These are phyloP conservation scores for Cercospora citrullina DNA, from an alignment of 2,329 filamentous ascomycete species.

Conservation along the genomic window DNA sequence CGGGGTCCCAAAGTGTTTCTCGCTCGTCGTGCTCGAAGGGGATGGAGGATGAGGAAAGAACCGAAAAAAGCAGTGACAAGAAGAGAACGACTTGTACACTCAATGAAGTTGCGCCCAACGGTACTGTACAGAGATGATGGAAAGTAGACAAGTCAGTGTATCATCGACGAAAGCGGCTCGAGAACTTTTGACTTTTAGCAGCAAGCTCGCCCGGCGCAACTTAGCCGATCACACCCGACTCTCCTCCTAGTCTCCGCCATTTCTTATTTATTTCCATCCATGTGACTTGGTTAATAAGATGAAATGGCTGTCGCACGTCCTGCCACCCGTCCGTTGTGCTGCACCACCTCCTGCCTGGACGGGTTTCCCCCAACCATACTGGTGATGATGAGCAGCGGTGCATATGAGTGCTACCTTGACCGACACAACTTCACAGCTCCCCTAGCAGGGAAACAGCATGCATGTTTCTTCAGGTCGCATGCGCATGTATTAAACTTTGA, in stretches of 20 bases:
- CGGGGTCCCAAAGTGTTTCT: neutral
- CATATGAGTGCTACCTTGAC: neutral
- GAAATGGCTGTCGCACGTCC: neutral
- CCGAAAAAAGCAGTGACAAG: neutral
- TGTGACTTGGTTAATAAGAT: slow-evolving; percentile 2
- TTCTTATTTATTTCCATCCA: neutral
- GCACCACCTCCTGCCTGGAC: neutral
- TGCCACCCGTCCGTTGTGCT: neutral
- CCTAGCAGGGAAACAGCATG: neutral
- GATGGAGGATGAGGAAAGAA: neutral
- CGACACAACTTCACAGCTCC: neutral
- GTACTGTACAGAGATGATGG: slow-evolving; percentile 7
- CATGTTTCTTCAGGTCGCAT: neutral
- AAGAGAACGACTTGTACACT: slow-evolving; percentile 13
- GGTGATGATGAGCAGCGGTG: neutral
- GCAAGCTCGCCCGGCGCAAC: neutral
- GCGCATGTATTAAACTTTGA: neutral
- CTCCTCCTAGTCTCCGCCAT: slow-evolving; percentile 9
- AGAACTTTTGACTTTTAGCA: slow-evolving; percentile 8
- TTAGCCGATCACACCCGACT: slow-evolving; percentile 2
- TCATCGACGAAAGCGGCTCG: neutral
- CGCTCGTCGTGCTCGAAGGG: neutral
- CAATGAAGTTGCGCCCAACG: neutral
- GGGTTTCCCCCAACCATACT: neutral
- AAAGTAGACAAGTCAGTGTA: slow-evolving; percentile 1